phyloP scores from a whole-genome alignment of 257 asterid species.

The Dorcoceras hygrometricum region DNA sequence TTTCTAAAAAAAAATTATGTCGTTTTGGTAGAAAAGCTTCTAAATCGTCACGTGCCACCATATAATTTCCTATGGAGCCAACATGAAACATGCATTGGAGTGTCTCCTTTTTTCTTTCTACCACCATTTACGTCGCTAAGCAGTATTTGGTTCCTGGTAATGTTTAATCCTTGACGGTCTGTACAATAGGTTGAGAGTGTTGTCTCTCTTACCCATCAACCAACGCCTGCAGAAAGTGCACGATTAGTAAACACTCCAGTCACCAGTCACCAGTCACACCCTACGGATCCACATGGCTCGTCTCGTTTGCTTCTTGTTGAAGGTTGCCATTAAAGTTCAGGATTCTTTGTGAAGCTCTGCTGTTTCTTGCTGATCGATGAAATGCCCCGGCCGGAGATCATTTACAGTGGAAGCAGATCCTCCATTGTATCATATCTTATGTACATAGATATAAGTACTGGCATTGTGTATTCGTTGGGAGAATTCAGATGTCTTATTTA shows the following conservation, averaged over 20 bases:
- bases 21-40: not conserved
- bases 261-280: constrained; percentile 18
- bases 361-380: not conserved
- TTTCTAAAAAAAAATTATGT: too few relatives aligned
- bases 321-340: not conserved
- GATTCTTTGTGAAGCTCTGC: not conserved
- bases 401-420: not conserved
- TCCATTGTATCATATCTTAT: not conserved
- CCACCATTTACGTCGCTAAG: not conserved
- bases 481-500: not conserved
- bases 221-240: constrained; percentile 27
- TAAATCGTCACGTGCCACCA: too few relatives aligned
- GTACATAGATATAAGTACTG: not conserved
- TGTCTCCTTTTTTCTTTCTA: not conserved
- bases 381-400: not conserved
- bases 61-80: not conserved
- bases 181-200: constrained; percentile 47
- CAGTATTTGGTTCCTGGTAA: not conserved
- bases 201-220: constrained; percentile 49
- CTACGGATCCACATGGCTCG: not conserved
- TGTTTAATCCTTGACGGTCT: not conserved
- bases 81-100: not conserved
- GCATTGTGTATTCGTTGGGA: not conserved
- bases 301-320: not conserved
- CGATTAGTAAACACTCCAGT: constrained; percentile 33